Conservation (phyloP, 129 eudicot genomes). For the Flaveria ramosissima region DNA sequence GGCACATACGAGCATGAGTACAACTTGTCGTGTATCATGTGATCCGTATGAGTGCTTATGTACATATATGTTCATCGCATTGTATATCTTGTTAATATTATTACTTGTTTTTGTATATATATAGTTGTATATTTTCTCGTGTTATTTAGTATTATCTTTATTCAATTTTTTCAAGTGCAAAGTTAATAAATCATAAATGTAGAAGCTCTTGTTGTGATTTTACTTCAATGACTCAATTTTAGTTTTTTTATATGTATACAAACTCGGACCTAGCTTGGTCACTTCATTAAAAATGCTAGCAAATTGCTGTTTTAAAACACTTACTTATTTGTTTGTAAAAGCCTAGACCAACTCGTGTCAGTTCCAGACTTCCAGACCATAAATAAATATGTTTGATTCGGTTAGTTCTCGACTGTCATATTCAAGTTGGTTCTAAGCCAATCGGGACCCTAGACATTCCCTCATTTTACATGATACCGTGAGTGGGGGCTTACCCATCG, state of each 20-base stretch:
- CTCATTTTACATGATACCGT: too few relatives aligned
- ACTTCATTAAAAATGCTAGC: too few relatives aligned
- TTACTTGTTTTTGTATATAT: conserved; percentile 11
- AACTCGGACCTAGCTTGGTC: too few relatives aligned
- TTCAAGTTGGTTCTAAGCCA: too few relatives aligned
- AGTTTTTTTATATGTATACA: background rate
- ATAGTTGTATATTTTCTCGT: background rate
- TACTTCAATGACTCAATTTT: background rate
- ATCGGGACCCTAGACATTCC: too few relatives aligned
- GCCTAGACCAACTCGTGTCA: too few relatives aligned
- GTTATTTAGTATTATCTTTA: background rate
- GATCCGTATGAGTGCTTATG: conserved; percentile 17
- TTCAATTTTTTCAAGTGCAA: background rate
- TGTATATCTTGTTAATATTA: conserved; percentile 32
- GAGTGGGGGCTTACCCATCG: too few relatives aligned
- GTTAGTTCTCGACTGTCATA: too few relatives aligned
- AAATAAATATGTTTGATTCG: too few relatives aligned
- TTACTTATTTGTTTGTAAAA: too few relatives aligned
- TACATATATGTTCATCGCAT: conserved; percentile 11
- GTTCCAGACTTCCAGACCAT: too few relatives aligned
- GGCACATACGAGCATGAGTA: conserved; percentile 24
- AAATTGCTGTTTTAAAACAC: too few relatives aligned
- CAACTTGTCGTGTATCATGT: conserved; percentile 25
- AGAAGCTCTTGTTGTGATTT: background rate
- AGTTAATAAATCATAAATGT: background rate